A percentile compares a stretch with the other conserved stretches of the same genome.
phyloP scores from a whole-genome alignment of 1,139 yeast genomes.

The Magnusiomyces sp. region DNA sequence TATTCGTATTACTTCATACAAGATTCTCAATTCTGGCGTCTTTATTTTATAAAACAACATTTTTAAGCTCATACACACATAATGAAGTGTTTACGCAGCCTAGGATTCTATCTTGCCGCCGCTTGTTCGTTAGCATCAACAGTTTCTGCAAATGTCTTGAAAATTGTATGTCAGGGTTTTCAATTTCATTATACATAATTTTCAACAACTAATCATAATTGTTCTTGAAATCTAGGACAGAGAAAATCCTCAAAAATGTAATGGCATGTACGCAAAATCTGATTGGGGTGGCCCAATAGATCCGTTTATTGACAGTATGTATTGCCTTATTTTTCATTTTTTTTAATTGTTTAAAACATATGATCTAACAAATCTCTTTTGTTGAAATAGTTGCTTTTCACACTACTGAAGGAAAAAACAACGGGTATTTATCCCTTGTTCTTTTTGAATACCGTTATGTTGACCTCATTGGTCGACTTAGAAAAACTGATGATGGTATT shows the following conservation, averaged over 20 bases:
- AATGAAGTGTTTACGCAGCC: too few relatives aligned
- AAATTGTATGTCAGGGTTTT: constrained; percentile 16
- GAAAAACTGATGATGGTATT: constrained; percentile 21
- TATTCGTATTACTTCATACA: too few relatives aligned
- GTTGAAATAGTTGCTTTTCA: constrained; percentile 9
- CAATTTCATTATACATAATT: too few relatives aligned
- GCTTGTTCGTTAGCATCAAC: constrained; percentile 1
- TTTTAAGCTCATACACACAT: too few relatives aligned
- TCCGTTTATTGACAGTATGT: constrained; percentile 26
- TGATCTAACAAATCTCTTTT: neutral
- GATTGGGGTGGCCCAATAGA: constrained; percentile 77
- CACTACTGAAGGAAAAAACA: constrained; percentile 23
- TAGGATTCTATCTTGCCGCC: too few relatives aligned
- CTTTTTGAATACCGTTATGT: constrained; percentile 81
- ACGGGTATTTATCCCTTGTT: constrained; percentile 45
- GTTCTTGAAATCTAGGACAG: constrained; percentile 4
- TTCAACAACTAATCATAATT: too few relatives aligned
- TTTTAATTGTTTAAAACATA: neutral
- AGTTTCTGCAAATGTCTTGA: constrained; percentile 17
- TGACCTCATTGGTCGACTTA: constrained; percentile 52
- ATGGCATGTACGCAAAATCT: constrained; percentile 79
- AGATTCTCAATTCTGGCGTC: too few relatives aligned
- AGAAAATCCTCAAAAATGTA: constrained; percentile 54
- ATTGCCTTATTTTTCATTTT: constrained; percentile 5
- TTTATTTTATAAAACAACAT: too few relatives aligned